Evolutionary conservation across 768 basidiomycete species (phyloP).

Genomic region (Pisolithus albus): DNA sequence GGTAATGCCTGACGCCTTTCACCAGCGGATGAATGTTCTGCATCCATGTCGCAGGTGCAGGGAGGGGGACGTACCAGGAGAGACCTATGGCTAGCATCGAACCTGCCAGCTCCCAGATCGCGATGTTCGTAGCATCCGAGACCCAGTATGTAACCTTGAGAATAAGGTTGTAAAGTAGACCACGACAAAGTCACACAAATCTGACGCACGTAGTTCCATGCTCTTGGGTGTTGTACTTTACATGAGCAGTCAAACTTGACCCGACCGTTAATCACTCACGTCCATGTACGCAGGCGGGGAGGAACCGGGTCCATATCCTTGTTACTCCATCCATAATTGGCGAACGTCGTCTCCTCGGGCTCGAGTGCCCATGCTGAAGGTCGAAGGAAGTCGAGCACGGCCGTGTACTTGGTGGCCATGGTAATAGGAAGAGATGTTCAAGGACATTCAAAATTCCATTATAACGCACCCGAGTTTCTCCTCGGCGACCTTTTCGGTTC

Average conservation of each 20-base stretch:
- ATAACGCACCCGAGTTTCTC: no score
- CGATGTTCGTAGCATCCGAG: conserved; percentile 20
- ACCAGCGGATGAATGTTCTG: not conserved
- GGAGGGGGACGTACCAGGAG: conserved; percentile 44
- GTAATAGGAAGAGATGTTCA: no score
- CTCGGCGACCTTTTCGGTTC: no score
- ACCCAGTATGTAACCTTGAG: conserved; percentile 20
- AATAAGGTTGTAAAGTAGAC: conserved; percentile 14
- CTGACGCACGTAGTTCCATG: conserved; percentile 60
- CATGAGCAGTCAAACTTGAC: not conserved
- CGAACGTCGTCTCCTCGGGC: conserved; percentile 44
- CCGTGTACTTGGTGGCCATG: not conserved
- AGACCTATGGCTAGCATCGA: conserved; percentile 74
- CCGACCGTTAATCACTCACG: conserved; percentile 14
- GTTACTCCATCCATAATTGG: conserved; percentile 57
- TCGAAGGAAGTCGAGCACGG: conserved; percentile 21
- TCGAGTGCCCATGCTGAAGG: conserved; percentile 44
- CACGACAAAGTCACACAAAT: conserved; percentile 18
- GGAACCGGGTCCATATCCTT: conserved; percentile 76
- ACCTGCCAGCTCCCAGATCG: conserved; percentile 41
- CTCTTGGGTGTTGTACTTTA: conserved; percentile 16
- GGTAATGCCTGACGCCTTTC: conserved; percentile 59
- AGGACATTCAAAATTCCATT: no score
- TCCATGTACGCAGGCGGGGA: conserved; percentile 56
- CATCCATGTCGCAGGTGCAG: not conserved